Conservation (phyloP, 2,329 filamentous ascomycete genomes). For the Monilinia fructicola region DNA sequence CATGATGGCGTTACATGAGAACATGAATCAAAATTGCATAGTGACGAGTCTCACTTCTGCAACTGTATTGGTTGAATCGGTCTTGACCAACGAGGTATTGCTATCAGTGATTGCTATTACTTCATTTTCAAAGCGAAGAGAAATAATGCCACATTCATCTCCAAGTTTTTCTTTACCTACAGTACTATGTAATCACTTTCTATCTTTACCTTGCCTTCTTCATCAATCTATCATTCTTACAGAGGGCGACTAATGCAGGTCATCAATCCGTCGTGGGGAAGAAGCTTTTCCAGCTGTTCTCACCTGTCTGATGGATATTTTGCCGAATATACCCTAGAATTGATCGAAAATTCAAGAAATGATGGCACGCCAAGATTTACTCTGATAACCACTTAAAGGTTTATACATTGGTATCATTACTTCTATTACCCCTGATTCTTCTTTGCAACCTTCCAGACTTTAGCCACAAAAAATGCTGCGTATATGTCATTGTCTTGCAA, state of each 20-base stretch:
- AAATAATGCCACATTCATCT: too few relatives aligned
- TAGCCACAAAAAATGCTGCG: constrained; percentile 32
- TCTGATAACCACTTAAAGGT: too few relatives aligned
- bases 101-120: neutral
- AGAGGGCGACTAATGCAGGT: neutral
- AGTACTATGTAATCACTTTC: neutral
- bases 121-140: neutral
- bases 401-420: constrained; percentile 20
- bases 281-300: neutral
- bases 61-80: neutral
- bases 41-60: too few relatives aligned
- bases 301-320: neutral
- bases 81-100: neutral
- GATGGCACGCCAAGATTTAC: too few relatives aligned
- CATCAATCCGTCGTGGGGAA: neutral
- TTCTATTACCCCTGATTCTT: too few relatives aligned
- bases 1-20: too few relatives aligned
- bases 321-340: too few relatives aligned
- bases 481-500: constrained; percentile 24
- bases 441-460: too few relatives aligned
- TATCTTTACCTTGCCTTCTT: neutral
- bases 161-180: neutral
- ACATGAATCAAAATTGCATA: too few relatives aligned
- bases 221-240: neutral
- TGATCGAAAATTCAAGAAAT: neutral